A percentile compares a stretch with the other conserved stretches of the same genome.
Evolutionary conservation across 441 rosid species (phyloP).

Genomic region (Breynia disticha): DNA sequence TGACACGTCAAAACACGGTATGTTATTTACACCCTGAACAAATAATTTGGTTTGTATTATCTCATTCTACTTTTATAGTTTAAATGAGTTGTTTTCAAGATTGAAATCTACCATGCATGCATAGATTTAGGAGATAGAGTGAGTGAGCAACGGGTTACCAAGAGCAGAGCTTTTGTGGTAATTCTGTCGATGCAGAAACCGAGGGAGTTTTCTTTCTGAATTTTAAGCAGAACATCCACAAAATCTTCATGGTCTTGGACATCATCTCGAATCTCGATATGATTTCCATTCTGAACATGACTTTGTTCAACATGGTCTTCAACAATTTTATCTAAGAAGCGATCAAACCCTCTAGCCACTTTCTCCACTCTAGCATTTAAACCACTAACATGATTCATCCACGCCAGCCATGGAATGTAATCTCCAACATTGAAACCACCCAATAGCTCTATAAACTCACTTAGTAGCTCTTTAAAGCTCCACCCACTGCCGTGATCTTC

Average conservation of each 20-base stretch:
- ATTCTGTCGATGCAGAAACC: background rate
- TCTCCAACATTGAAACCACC: constrained; percentile 15
- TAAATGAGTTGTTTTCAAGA: too few relatives aligned
- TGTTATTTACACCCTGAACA: too few relatives aligned
- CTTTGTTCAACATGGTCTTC: constrained; percentile 11
- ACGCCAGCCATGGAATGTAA: constrained; percentile 20
- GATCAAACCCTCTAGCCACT: constrained; percentile 13
- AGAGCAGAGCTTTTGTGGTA: background rate
- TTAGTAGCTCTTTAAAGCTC: constrained; percentile 13
- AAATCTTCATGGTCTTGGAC: background rate
- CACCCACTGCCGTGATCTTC: constrained; percentile 8
- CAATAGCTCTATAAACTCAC: constrained; percentile 10
- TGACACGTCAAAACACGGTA: too few relatives aligned
- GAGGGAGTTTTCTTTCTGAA: background rate
- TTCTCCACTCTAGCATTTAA: constrained; percentile 10
- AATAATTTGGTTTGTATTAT: too few relatives aligned
- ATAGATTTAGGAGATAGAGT: background rate
- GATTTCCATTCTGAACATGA: too few relatives aligned
- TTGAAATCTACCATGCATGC: too few relatives aligned
- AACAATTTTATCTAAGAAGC: constrained; percentile 18
- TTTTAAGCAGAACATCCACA: background rate
- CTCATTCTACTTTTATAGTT: too few relatives aligned
- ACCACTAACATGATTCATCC: constrained; percentile 17
- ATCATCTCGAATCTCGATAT: too few relatives aligned
- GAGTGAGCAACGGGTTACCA: background rate